Percentiles rank a stretch among this genome's conserved stretches.
phyloP scores from a whole-genome alignment of 108 stramenopile species.

The Cyclotella choctawhatcheeana region DNA sequence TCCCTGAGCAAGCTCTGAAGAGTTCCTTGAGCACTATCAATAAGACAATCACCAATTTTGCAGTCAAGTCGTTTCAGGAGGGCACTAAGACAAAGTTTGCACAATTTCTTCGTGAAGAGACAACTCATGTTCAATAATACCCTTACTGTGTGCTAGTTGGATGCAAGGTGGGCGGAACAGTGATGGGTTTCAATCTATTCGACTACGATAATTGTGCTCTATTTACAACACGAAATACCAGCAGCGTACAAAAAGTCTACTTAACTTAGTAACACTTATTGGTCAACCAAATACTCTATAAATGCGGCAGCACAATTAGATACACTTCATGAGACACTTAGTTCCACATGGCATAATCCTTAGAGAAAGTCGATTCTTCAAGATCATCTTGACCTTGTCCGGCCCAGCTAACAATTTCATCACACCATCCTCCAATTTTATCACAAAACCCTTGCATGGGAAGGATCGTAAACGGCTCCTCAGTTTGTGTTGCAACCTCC shows the following conservation, averaged over 20 bases:
- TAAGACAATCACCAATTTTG: conserved; percentile 71
- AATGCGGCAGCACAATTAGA: not conserved
- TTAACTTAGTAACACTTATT: not conserved
- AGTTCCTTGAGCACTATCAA: conserved; percentile 68
- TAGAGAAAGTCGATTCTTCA: not conserved
- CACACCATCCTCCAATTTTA: conserved; percentile 55
- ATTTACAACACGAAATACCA: too few relatives aligned
- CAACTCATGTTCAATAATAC: not conserved
- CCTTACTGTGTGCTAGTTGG: not conserved
- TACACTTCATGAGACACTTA: not conserved
- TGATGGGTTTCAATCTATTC: too few relatives aligned
- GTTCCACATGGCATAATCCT: conserved; percentile 13
- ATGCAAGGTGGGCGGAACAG: too few relatives aligned
- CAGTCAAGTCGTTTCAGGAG: conserved; percentile 64
- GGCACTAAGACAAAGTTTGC: conserved; percentile 63
- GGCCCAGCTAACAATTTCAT: conserved; percentile 49
- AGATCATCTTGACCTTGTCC: conserved; percentile 24
- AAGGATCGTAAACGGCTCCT: conserved; percentile 89
- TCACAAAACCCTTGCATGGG: conserved; percentile 88
- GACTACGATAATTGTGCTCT: too few relatives aligned
- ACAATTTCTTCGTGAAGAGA: conserved; percentile 5
- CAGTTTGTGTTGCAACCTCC: conserved; percentile 80
- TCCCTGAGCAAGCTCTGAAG: conserved; percentile 65
- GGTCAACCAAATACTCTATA: not conserved
- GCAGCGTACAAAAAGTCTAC: not conserved